phyloP scores from a whole-genome alignment of 257 asterid genomes.

The Echites panduratus region DNA sequence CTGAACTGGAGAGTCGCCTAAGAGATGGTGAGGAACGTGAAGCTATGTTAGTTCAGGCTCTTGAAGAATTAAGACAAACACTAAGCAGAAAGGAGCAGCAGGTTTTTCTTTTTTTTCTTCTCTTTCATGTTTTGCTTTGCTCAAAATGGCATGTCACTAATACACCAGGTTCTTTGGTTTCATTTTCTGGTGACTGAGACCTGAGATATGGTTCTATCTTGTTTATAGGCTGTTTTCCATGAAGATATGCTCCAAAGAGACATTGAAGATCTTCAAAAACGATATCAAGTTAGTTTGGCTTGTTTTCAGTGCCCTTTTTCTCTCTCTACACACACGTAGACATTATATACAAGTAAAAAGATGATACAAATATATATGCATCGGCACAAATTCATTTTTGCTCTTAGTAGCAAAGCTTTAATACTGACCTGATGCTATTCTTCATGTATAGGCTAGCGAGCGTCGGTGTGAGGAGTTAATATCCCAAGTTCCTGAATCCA shows the following conservation, averaged over 20 bases:
- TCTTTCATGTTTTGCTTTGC: not conserved
- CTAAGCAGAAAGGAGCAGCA: conserved; percentile 72
- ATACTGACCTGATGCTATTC: conserved; percentile 1
- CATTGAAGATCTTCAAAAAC: conserved; percentile 90
- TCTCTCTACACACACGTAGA: not conserved
- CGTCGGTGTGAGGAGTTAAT: conserved; percentile 96
- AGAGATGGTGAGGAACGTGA: conserved; percentile 49
- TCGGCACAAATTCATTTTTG: not conserved
- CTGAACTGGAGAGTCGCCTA: conserved; percentile 63
- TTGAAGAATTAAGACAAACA: conserved; percentile 50
- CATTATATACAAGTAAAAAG: not conserved
- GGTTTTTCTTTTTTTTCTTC: conserved; percentile 32
- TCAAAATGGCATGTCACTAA: not conserved
- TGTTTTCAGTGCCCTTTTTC: not conserved
- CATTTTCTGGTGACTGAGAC: conserved; percentile 12
- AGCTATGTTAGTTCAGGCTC: conserved; percentile 48
- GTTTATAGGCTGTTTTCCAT: conserved; percentile 72
- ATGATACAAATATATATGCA: not conserved
- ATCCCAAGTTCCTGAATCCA: conserved; percentile 97
- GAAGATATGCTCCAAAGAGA: conserved; percentile 96
- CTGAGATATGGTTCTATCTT: conserved; percentile 13
- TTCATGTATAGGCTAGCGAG: conserved; percentile 74
- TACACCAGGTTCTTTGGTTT: conserved; percentile 1
- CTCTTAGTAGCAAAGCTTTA: conserved; percentile 4
- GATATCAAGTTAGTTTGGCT: conserved; percentile 62